Percentiles rank a stretch among this genome's conserved stretches.
Conservation (phyloP, 768 basidiomycete species). For the Boletus bicolor region DNA sequence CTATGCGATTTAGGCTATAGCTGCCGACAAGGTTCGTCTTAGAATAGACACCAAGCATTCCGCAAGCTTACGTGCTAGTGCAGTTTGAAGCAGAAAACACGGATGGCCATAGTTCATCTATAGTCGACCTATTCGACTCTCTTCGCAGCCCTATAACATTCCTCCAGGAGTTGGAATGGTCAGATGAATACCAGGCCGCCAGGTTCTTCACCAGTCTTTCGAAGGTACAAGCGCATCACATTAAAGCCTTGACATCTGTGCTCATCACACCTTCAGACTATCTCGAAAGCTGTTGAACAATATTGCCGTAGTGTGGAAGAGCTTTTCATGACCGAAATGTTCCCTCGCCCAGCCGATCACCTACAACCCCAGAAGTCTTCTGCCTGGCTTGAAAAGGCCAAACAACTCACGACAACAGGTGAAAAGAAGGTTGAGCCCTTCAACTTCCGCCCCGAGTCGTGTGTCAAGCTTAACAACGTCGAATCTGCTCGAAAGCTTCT, state of each 20-base stretch:
- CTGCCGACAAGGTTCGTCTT: constrained; percentile 67
- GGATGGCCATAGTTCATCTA: constrained; percentile 92
- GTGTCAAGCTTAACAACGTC: constrained; percentile 97
- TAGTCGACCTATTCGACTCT: constrained; percentile 94
- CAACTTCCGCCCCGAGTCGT: constrained; percentile 90
- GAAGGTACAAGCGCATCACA: constrained; percentile 52
- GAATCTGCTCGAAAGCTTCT: constrained; percentile 87
- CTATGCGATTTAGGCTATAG: constrained; percentile 58
- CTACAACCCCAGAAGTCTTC: constrained; percentile 82
- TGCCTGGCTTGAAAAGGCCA: constrained; percentile 85
- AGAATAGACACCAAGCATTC: neutral
- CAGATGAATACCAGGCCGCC: constrained; percentile 84
- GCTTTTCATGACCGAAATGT: constrained; percentile 95
- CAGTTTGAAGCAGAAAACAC: constrained; percentile 79
- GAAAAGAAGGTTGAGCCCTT: constrained; percentile 95
- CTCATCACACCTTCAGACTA: constrained; percentile 51
- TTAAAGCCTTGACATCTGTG: neutral
- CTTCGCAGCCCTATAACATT: constrained; percentile 87
- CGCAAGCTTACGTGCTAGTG: constrained; percentile 1
- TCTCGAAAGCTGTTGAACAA: constrained; percentile 88
- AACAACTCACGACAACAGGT: constrained; percentile 66
- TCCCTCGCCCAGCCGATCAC: constrained; percentile 75
- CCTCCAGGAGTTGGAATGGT: constrained; percentile 88
- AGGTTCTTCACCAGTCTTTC: constrained; percentile 86
- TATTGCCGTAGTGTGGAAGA: constrained; percentile 87